Evolutionary conservation across 495 filamentous ascomycete genomes (phyloP).

Genomic region (Astrocystis sublimbata): DNA sequence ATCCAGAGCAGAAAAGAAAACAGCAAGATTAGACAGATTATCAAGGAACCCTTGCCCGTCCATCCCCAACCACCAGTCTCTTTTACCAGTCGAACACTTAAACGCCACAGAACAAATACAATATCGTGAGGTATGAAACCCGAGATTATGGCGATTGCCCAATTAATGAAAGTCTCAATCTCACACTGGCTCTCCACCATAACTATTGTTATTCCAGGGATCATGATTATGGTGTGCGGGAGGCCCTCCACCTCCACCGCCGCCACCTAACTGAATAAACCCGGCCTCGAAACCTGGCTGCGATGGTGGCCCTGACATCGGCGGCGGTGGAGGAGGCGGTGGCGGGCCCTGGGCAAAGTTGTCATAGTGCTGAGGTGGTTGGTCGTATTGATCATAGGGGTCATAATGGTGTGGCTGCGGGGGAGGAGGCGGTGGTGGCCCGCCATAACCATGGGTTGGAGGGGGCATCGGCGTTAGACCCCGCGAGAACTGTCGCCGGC

Average conservation of each 20-base stretch:
- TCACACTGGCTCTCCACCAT: slow-evolving; percentile 8
- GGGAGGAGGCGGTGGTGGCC: not conserved
- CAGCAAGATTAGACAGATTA: not conserved
- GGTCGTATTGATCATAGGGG: slow-evolving; percentile 16
- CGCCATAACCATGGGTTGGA: not conserved
- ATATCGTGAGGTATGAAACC: not conserved
- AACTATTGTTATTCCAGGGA: not conserved
- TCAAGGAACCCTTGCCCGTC: not conserved
- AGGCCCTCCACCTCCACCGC: slow-evolving; percentile 18
- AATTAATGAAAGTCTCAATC: not conserved
- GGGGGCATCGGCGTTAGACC: slow-evolving; percentile 16
- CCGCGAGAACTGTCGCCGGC: slow-evolving; percentile 15
- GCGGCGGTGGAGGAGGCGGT: slow-evolving; percentile 10
- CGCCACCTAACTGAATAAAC: slow-evolving; percentile 31
- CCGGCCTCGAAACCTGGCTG: slow-evolving; percentile 28
- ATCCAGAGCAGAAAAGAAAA: not conserved
- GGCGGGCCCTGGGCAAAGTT: not conserved
- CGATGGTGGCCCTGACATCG: slow-evolving; percentile 23
- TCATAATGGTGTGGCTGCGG: too few relatives aligned
- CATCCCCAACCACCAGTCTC: not conserved
- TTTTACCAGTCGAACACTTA: not conserved
- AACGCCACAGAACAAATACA: slow-evolving; percentile 6
- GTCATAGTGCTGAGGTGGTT: slow-evolving; percentile 19
- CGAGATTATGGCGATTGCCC: not conserved
- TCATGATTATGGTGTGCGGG: slow-evolving; percentile 3